phyloP scores from a whole-genome alignment of 2,329 filamentous ascomycete genomes.

The Salinomyces thailandicus region DNA sequence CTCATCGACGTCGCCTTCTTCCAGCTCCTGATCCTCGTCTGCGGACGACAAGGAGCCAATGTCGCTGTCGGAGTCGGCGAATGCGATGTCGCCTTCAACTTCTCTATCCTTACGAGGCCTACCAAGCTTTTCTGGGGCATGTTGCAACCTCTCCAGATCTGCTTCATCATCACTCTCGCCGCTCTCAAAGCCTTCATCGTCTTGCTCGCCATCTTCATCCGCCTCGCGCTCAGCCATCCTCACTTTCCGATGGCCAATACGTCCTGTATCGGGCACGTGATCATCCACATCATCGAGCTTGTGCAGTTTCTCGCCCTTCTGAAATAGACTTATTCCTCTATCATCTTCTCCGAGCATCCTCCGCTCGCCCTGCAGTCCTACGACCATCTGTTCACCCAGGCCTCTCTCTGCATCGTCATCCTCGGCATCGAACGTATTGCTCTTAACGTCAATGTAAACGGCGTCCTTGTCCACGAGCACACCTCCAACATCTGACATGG shows the following conservation, averaged over 20 bases:
- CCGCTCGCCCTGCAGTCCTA: constrained; percentile 75
- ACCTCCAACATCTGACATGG: constrained; percentile 95
- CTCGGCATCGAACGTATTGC: constrained; percentile 59
- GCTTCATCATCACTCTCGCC: constrained; percentile 48
- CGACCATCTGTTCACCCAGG: constrained; percentile 90
- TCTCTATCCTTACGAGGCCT: constrained; percentile 33
- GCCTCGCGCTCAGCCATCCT: constrained; percentile 40
- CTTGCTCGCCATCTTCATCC: constrained; percentile 41
- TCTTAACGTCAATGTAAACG: constrained; percentile 73
- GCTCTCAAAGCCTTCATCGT: constrained; percentile 38
- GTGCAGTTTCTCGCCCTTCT: constrained; percentile 59
- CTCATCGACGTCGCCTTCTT: constrained; percentile 33
- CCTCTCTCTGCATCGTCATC: constrained; percentile 61
- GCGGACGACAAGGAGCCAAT: constrained; percentile 70
- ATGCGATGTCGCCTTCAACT: constrained; percentile 64
- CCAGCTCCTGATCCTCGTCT: constrained; percentile 44
- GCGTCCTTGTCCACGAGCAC: constrained; percentile 94
- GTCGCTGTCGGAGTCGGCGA: constrained; percentile 95
- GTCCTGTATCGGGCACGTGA: constrained; percentile 28
- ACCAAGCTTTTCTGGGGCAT: constrained; percentile 40
- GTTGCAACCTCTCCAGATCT: constrained; percentile 24
- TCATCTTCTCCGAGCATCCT: constrained; percentile 72
- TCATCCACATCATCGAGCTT: constrained; percentile 40
- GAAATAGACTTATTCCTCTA: constrained; percentile 75
- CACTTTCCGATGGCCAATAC: constrained; percentile 37